Evolutionary conservation across 306 rosid genomes (phyloP), one percentile per base, ranked within the genome.

Genomic region (Cucumis hystrix): DNA sequence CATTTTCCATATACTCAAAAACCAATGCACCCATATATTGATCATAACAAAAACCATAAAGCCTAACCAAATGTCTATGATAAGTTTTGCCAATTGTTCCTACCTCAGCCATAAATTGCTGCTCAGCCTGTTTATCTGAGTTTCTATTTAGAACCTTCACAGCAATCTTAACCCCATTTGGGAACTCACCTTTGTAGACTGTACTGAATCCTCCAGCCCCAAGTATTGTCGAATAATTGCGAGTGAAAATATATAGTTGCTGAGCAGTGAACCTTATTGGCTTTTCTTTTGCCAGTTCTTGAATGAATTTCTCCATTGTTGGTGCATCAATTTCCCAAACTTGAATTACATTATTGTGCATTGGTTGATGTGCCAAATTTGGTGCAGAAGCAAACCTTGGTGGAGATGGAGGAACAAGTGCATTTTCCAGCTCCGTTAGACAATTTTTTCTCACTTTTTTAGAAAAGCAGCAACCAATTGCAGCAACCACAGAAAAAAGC

Each of bases 201-300:
- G 59, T 9, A 35, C 93, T 87, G 20, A 83, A 86, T 0, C 85
- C 89, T 41, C 90, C 86, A 4, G 89, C 82, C 0, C 91, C 91
- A 7, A 72, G 77, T 16, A 3, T 7, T 23, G 77, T 51, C 7
- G 54, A 40, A 13, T 68, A 68, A 21, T 63, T 63, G 47, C 6
- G 2, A 0, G 70, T 63, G 45, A 63, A 63, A 18, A 8, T 33
- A 16, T 14, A 63, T 1, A 30, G 20, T 33, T 63, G 45, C 45
- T 33, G 70, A 30, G 45, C 70, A 3, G 70, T 63, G 45, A 63
- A 63, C 23, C 70, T 63, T 14, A 63, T 9, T 35, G 70, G 45
- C 18, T 63, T 63, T 63, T 63, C 70, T 7, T 63, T 8, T 7
- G 45, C 70, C 6, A 63, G 39, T 35, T 63, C 20, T 5, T 15